Conservation (phyloP, 495 filamentous ascomycete genomes). For the Penicillium robsamsonii region DNA sequence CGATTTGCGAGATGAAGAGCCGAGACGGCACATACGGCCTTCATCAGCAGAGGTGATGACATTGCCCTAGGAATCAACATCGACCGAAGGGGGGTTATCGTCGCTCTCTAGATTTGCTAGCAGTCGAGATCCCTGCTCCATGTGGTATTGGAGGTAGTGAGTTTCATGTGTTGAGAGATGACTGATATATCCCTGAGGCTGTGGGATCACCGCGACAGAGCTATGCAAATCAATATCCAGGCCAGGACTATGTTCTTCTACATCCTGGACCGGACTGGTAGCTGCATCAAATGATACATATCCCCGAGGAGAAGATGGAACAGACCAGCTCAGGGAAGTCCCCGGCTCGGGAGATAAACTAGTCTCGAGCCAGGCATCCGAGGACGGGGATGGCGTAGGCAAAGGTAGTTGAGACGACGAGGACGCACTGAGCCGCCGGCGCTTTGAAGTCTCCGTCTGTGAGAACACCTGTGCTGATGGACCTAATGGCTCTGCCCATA, state of each 20-base stretch:
- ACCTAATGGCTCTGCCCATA: conserved; percentile 42
- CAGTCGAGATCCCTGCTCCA: conserved; percentile 39
- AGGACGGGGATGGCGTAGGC: conserved; percentile 20
- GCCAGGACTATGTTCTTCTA: neutral
- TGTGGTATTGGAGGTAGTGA: conserved; percentile 47
- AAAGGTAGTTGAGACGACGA: conserved; percentile 17
- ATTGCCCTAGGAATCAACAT: conserved; percentile 44
- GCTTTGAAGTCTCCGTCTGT: conserved; percentile 25
- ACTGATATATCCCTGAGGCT: conserved; percentile 20
- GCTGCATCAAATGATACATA: conserved; percentile 2
- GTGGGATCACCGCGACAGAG: conserved; percentile 12
- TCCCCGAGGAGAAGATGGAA: conserved; percentile 11
- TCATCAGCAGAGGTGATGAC: conserved; percentile 43
- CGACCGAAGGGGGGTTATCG: conserved; percentile 41
- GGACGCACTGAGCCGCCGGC: conserved; percentile 22
- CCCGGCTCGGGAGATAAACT: conserved; percentile 13
- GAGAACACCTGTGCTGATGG: conserved; percentile 37
- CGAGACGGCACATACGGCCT: conserved; percentile 44
- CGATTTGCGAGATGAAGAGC: conserved; percentile 45
- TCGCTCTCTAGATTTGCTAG: conserved; percentile 44
- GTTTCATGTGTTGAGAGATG: conserved; percentile 38
- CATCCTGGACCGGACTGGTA: neutral
- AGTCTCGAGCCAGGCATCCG: conserved; percentile 16
- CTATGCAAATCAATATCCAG: neutral
- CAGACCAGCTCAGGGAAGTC: conserved; percentile 10